Conservation (phyloP, 345 rosid genomes). For the Angophora floribunda region DNA sequence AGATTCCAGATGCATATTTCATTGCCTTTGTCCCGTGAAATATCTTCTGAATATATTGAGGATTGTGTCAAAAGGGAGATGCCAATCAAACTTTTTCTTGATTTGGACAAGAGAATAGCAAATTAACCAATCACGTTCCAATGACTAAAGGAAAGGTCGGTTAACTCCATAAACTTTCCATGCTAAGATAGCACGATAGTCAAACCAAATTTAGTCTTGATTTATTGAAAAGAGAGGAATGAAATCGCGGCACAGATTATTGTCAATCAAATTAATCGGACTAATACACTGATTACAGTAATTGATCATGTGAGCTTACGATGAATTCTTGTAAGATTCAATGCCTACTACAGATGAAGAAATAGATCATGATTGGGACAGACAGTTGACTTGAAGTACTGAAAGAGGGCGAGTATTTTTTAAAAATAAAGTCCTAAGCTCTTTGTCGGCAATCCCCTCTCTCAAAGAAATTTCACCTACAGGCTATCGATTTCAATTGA, state of each 20-base stretch:
- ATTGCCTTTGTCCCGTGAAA: background rate
- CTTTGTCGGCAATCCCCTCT: background rate
- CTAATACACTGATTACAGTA: background rate
- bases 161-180: background rate
- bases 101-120: background rate
- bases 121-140: background rate
- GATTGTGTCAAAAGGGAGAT: background rate
- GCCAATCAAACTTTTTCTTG: background rate
- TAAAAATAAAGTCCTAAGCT: background rate
- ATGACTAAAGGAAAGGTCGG: background rate
- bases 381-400: background rate
- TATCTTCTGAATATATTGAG: background rate
- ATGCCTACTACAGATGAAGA: background rate
- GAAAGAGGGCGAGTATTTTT: background rate
- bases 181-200: background rate
- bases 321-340: background rate
- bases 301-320: background rate
- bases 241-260: background rate
- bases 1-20: background rate
- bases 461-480: background rate
- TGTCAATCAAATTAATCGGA: background rate
- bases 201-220: background rate
- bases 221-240: background rate
- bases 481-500: background rate
- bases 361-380: background rate